A percentile compares a stretch with the other conserved stretches of the same genome.
Evolutionary conservation across 805 yeast species (phyloP).

Genomic region (Candida odintsovae): DNA sequence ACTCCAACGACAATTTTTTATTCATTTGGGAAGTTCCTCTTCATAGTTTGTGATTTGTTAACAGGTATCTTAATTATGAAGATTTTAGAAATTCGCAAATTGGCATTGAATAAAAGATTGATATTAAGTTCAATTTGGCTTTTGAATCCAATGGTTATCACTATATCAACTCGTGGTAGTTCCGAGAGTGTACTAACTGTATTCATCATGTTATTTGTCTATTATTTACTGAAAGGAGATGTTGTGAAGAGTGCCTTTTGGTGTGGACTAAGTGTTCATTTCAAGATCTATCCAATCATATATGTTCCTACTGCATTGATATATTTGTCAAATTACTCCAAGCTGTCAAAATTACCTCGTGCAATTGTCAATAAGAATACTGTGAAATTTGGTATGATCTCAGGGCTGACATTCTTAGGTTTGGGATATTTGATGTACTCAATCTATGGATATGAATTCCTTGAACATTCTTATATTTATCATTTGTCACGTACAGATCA

Average conservation of each 20-base stretch:
- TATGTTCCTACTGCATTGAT: conserved; percentile 70
- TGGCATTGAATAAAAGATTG: conserved; percentile 27
- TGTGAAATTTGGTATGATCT: conserved; percentile 34
- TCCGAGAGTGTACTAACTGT: conserved; percentile 87
- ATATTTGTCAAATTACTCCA: conserved; percentile 28
- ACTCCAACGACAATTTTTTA: conserved; percentile 52
- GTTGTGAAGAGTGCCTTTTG: conserved; percentile 22
- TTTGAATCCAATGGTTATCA: conserved; percentile 89
- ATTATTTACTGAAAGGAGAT: conserved; percentile 36
- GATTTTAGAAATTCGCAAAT: conserved; percentile 28
- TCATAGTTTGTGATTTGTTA: conserved; percentile 69
- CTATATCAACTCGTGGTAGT: conserved; percentile 89
- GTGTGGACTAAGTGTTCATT: conserved; percentile 63
- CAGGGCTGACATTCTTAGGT: conserved; percentile 37
- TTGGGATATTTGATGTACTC: conserved; percentile 58
- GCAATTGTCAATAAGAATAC: conserved; percentile 35
- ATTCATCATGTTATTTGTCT: conserved; percentile 56
- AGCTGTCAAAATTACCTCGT: conserved; percentile 23
- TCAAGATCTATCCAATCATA: conserved; percentile 88
- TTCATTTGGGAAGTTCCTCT: conserved; percentile 75
- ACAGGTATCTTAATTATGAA: conserved; percentile 64
- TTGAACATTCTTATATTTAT: conserved; percentile 74
- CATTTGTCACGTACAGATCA: conserved; percentile 85
- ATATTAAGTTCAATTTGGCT: conserved; percentile 68
- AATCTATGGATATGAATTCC: conserved; percentile 67